Conservation (phyloP, 208 protist species). For the Trypanosomatidae sp. region DNA sequence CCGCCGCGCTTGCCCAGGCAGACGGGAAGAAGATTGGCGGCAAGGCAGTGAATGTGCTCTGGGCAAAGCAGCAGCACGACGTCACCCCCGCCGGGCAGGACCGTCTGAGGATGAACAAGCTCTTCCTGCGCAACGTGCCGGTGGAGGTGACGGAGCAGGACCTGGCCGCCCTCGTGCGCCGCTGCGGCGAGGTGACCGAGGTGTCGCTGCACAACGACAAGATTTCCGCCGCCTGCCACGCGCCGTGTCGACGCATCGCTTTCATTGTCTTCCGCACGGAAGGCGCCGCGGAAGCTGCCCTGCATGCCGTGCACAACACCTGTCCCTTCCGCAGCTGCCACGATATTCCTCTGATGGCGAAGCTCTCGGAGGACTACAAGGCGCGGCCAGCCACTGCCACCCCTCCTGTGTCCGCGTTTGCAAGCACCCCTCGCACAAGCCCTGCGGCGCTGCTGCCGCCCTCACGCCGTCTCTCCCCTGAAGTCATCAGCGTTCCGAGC, state of each 20-base stretch:
- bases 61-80: constrained; percentile 45
- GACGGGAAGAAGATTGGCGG: constrained; percentile 11
- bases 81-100: constrained; percentile 27
- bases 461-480: too few relatives aligned
- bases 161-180: constrained; percentile 13
- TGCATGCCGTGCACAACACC: constrained; percentile 38
- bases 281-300: constrained; percentile 32
- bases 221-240: not conserved
- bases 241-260: constrained; percentile 36
- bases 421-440: too few relatives aligned
- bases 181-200: constrained; percentile 25
- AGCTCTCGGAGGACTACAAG: constrained; percentile 36
- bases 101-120: constrained; percentile 39
- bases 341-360: constrained; percentile 47
- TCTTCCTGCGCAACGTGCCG: constrained; percentile 58
- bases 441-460: too few relatives aligned
- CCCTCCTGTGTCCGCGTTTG: too few relatives aligned
- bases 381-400: too few relatives aligned
- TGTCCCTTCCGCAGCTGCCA: constrained; percentile 34
- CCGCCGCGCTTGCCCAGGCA: constrained; percentile 14
- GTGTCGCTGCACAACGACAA: constrained; percentile 40
- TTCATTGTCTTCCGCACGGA: constrained; percentile 41
- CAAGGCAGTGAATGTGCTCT: constrained; percentile 28
- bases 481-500: too few relatives aligned
- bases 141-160: constrained; percentile 20